Conservation (phyloP, 352 stramenopile species). For the Pythium sukuiense region DNA sequence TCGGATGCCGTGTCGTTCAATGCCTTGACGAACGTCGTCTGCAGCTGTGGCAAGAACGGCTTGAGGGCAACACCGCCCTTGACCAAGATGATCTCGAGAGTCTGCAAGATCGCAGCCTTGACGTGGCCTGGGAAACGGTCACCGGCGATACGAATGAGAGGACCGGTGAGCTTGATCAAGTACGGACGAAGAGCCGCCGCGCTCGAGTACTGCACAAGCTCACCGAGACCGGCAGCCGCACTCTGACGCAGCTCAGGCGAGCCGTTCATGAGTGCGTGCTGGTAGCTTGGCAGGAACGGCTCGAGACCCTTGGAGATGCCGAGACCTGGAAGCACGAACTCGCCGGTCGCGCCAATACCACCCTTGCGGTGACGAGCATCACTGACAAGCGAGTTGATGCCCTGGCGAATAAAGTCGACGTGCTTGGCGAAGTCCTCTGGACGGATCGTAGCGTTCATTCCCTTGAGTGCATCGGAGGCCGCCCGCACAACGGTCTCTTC, state of each 20-base stretch:
- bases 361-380: constrained; percentile 94
- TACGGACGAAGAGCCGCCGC: constrained; percentile 91
- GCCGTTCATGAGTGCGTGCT: constrained; percentile 97
- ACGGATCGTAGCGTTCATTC: constrained; percentile 90
- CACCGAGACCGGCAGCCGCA: constrained; percentile 94
- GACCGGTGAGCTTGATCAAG: constrained; percentile 97
- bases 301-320: constrained; percentile 91
- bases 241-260: constrained; percentile 84
- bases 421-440: constrained; percentile 94
- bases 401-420: constrained; percentile 96
- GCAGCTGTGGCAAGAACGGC: constrained; percentile 99
- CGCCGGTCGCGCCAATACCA: constrained; percentile 64
- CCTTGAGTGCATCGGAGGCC: constrained; percentile 87
- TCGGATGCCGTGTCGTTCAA: constrained; percentile 96
- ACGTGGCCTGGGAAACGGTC: constrained; percentile 97
- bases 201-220: constrained; percentile 95
- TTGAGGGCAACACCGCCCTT: constrained; percentile 97
- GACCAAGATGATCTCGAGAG: constrained; percentile 94
- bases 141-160: constrained; percentile 98
- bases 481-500: constrained; percentile 89
- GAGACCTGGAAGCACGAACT: constrained; percentile 79
- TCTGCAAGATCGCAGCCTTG: constrained; percentile 98
- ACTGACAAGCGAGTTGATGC: constrained; percentile 96
- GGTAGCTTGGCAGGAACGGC: constrained; percentile 97
- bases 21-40: constrained; percentile 99